Percentiles rank a stretch among this genome's conserved stretches.
Evolutionary conservation across 768 basidiomycete genomes (phyloP).

Genomic region (Gymnopilus junonius): DNA sequence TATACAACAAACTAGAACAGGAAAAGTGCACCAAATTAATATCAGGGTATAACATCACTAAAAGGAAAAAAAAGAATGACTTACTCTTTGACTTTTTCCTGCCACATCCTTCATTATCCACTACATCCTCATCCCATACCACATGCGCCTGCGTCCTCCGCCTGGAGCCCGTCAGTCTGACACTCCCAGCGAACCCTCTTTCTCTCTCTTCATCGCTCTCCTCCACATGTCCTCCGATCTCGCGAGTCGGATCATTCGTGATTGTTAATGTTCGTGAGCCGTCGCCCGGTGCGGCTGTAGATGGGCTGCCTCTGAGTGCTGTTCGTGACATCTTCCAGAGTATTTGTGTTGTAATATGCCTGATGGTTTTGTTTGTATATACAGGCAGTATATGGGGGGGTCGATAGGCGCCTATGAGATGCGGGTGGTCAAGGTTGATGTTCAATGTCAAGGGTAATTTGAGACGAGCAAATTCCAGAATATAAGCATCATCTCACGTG

Average conservation of each 20-base stretch:
- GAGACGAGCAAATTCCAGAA: too few relatives aligned
- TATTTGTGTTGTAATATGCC: not conserved
- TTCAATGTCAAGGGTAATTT: too few relatives aligned
- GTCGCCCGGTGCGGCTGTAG: conserved; percentile 49
- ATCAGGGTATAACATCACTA: not conserved
- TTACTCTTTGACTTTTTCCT: conserved; percentile 93
- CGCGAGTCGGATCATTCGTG: conserved; percentile 35
- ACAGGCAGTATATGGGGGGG: too few relatives aligned
- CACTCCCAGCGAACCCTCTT: not conserved
- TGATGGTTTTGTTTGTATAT: too few relatives aligned
- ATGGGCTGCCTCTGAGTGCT: conserved; percentile 19
- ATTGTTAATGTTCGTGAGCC: conserved; percentile 61
- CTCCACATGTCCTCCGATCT: conserved; percentile 26
- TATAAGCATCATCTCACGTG: too few relatives aligned
- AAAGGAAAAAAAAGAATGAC: conserved; percentile 25
- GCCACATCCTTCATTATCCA: conserved; percentile 91
- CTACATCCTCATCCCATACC: conserved; percentile 81
- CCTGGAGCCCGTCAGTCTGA: not conserved
- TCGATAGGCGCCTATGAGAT: too few relatives aligned
- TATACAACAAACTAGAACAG: conserved; percentile 86
- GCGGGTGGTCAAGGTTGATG: too few relatives aligned
- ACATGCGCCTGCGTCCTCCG: conserved; percentile 42
- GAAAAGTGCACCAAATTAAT: not conserved
- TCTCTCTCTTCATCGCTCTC: conserved; percentile 11
- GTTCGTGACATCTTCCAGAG: not conserved